Base-by-base conservation (phyloP, 192 early-diverging fungal species). In the Entophlyctis helioformis region DNA sequence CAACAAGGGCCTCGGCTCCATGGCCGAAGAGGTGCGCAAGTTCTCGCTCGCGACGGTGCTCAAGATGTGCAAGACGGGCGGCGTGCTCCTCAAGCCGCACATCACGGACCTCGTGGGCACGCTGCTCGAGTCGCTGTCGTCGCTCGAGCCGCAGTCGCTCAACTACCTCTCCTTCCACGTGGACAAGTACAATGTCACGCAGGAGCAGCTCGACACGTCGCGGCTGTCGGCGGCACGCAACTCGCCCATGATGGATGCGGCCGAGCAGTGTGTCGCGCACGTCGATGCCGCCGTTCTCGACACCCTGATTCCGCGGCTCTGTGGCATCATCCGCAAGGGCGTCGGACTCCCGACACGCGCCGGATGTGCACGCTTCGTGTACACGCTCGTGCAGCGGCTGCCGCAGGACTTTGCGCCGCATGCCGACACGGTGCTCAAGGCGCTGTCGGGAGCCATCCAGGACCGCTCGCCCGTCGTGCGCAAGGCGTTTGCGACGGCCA, bases 191-290 rank as follows among this genome's bases (percentile, higher is more conserved):
- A 77, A 85, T 36, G 77, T 96, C n/a, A 78, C 86, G 9, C 77
- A 81, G 33, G 87, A 91, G 20, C 83, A 90, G 60, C 64, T 94
- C 10, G 93, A 96, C 40, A 82, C 71, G 37, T 60, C 75, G 15
- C 77, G 93, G 0, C 63, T 96, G 33, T 66, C 58, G 25, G 90
- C 88, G 1, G 76, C 87, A 5, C 90, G 87, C 56, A 59, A 68
- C 1, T 94, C 90, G n/a, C 93, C 93, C 10, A 86, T 94, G 57
- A 93, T 94, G 89, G 84, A 91, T 51, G 88, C 84, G 2, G 65
- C 91, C 26, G 89, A 92, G 52, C 65, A 67, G 7, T 74, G 75
- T 39, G 63, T 92, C 0, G 79, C 85, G 24, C 75, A 91, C 34
- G 63, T 94, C 40, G 86, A 85, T 49, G 75, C 71, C 18, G 56